Base-by-base conservation (phyloP, 2,329 filamentous ascomycete species). In the Verticillium longisporum region DNA sequence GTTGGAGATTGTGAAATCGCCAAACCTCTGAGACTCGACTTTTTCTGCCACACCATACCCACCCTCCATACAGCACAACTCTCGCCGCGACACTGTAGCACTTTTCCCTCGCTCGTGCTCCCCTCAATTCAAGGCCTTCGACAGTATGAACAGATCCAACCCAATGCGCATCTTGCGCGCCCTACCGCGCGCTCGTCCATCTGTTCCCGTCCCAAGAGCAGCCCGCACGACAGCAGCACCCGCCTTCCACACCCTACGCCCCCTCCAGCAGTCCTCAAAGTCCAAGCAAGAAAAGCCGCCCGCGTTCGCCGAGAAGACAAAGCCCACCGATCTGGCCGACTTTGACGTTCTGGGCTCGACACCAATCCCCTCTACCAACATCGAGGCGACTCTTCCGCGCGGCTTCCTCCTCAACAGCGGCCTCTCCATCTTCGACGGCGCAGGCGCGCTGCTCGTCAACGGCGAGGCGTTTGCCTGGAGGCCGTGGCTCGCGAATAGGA, bases 361-460 rank as follows among this genome's bases (percentile, higher is more conserved):
- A 1, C 89, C 92, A 0, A 80, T 85, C 4, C 95, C 94, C 0
- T 87, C 92, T 0, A 97, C 92, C 0, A 87, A 87, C 1, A 86
- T 99, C 55, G 92, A 97, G 68, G 87, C 89, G 6, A 96, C 91
- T 76, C 85, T 90, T 62, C 78, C 83, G 62, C 88, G 94, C 68
- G 95, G 95, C 1, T 99, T 99, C 74, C 86, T 89, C 65, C 80
- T 99, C 55, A 90, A 95, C 75, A 96, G 88, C 68, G 92, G 93
- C 11, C 78, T 90, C 38, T 87, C 84, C 59, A 85, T 96, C 34
- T 77, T 78, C 1, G 85, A 85, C 55, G 88, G 88, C 0, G 82
- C 85, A 59, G 94, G 92, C 0, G 83, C 92, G 32, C 72, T 99
- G 64, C 81, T 99, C 5, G 83, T 97, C 1, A 88, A 87, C 50